Evolutionary conservation across 2,329 filamentous ascomycete genomes (phyloP).

Genomic region (Hypoxylon sp.): DNA sequence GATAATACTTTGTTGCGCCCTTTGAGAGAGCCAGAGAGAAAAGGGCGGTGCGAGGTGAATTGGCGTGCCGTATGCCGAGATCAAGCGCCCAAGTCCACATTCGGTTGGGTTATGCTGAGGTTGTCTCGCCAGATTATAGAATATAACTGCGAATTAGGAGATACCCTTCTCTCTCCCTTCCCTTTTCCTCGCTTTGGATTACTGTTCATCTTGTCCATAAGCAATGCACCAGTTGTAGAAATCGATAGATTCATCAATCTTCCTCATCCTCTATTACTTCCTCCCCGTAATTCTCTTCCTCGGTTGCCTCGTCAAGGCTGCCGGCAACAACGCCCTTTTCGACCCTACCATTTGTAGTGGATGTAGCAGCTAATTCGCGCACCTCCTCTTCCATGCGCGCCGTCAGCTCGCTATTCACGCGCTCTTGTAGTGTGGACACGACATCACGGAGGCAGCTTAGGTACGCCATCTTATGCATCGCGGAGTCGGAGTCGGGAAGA

Average conservation of each 20-base stretch:
- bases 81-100: neutral
- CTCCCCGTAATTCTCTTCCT: constrained; percentile 88
- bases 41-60: neutral
- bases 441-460: constrained; percentile 70
- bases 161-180: neutral
- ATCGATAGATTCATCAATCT: neutral
- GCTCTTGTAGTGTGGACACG: constrained; percentile 71
- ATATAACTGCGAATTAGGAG: neutral
- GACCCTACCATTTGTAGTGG: neutral
- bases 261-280: constrained; percentile 79
- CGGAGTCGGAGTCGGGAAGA: constrained; percentile 47
- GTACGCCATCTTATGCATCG: constrained; percentile 65
- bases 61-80: neutral
- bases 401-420: constrained; percentile 79
- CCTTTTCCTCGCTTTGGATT: neutral
- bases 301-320: constrained; percentile 65
- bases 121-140: neutral
- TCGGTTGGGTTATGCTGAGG: neutral
- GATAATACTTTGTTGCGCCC: constrained; percentile 10
- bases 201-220: neutral
- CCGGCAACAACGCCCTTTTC: neutral
- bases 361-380: neutral
- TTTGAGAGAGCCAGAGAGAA: neutral
- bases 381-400: constrained; percentile 78
- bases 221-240: neutral